phyloP scores from a whole-genome alignment of 192 early-diverging fungal genomes.

The Rhizoclosmatium globosum region DNA sequence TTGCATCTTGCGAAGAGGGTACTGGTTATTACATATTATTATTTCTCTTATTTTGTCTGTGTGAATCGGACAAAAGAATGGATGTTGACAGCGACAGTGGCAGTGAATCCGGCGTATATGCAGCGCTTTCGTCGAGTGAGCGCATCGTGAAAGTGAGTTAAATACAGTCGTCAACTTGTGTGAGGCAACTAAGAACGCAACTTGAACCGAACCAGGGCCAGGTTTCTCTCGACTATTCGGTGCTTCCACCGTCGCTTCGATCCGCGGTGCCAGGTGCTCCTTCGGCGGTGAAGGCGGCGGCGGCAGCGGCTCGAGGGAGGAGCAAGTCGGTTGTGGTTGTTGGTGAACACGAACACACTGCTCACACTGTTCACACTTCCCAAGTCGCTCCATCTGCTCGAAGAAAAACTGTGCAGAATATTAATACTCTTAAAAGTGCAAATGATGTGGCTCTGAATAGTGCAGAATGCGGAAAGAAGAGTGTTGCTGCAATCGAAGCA shows the following conservation, averaged over 20 bases:
- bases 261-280: slow-evolving; percentile 20
- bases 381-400: not conserved
- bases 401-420: not conserved
- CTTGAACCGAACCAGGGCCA: not conserved
- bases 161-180: not conserved
- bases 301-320: not conserved
- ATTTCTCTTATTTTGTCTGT: no score
- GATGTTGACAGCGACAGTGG: not conserved
- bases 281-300: slow-evolving; percentile 7
- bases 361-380: not conserved
- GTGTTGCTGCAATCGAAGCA: no score
- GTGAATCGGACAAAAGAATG: no score
- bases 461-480: not conserved
- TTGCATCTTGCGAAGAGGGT: no score
- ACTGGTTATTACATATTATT: no score
- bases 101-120: slow-evolving; percentile 1
- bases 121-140: slow-evolving; percentile 17
- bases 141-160: slow-evolving; percentile 21
- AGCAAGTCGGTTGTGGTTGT: no score
- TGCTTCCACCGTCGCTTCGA: not conserved
- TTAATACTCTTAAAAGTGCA: not conserved
- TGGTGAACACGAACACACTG: no score
- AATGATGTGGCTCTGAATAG: not conserved
- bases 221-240: not conserved
- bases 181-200: not conserved